phyloP scores from a whole-genome alignment of 1,284 basidiomycete species.

The Microbotryomycetes sp. region DNA sequence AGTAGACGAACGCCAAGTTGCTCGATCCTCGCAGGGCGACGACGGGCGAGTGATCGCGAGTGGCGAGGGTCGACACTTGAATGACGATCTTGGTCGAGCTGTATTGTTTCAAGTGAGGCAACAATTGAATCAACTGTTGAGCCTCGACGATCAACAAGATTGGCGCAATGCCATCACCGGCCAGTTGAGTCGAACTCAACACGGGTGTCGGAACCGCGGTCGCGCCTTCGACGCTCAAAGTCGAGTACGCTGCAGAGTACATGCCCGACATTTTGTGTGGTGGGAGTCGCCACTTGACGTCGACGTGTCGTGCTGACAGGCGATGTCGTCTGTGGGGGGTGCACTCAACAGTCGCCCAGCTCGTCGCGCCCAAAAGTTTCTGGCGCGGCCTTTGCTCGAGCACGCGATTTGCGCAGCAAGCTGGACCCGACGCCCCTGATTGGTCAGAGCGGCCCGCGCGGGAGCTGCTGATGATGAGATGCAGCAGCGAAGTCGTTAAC shows the following conservation, averaged over 20 bases:
- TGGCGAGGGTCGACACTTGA: slow-evolving; percentile 30
- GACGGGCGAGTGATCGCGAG: slow-evolving; percentile 40
- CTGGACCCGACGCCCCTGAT: too few relatives aligned
- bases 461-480: too few relatives aligned
- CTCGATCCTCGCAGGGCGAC: slow-evolving; percentile 42
- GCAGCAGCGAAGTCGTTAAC: too few relatives aligned
- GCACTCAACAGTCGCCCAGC: neutral
- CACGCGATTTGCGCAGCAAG: neutral
- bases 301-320: neutral
- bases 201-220: slow-evolving; percentile 17
- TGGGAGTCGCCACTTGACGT: neutral
- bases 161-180: neutral
- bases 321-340: too few relatives aligned
- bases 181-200: slow-evolving; percentile 13
- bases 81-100: slow-evolving; percentile 21
- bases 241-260: slow-evolving; percentile 20
- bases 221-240: slow-evolving; percentile 13
- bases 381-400: neutral
- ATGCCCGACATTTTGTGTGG: slow-evolving; percentile 14
- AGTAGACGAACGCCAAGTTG: slow-evolving; percentile 40
- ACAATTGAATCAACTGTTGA: slow-evolving; percentile 20
- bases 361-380: neutral
- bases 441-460: too few relatives aligned
- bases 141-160: slow-evolving; percentile 20
- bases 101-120: slow-evolving; percentile 20